Evolutionary conservation across 106 monocot genomes (phyloP).

Genomic region (Ottelia alismoides): DNA sequence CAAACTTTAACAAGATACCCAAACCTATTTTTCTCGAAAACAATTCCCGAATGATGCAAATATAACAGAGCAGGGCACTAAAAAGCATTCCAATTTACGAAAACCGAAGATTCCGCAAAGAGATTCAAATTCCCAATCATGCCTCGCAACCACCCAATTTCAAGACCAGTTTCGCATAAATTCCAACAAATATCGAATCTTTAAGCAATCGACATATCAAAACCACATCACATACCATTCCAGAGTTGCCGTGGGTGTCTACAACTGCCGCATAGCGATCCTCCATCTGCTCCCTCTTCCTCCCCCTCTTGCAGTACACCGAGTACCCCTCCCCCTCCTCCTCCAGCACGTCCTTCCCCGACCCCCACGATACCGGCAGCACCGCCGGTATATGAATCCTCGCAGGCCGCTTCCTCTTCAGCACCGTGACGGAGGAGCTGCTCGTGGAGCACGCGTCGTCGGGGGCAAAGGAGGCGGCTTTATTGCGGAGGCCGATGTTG

Average conservation of each 20-base stretch:
- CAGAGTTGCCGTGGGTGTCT: conserved; percentile 42
- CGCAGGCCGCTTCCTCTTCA: conserved; percentile 85
- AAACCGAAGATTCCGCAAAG: background rate
- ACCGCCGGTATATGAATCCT: conserved; percentile 47
- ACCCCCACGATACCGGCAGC: conserved; percentile 3
- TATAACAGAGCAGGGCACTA: no score
- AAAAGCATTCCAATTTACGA: no score
- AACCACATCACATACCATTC: conserved; percentile 30
- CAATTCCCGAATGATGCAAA: background rate
- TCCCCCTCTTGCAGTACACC: conserved; percentile 74
- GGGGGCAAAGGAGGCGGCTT: no score
- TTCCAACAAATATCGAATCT: background rate
- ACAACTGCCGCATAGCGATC: conserved; percentile 53
- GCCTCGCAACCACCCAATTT: no score
- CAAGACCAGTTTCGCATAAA: background rate
- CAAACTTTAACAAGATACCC: background rate
- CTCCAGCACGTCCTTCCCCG: conserved; percentile 34
- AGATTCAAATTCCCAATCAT: background rate
- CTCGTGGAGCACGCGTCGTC: no score
- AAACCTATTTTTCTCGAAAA: background rate
- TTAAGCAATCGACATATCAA: background rate
- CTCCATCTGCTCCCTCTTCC: conserved; percentile 71
- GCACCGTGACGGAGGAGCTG: conserved; percentile 5
- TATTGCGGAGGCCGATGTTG: no score
- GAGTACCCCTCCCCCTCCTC: conserved; percentile 45